Evolutionary conservation across 2,329 filamentous ascomycete genomes (phyloP), one percentile per base, ranked within the genome.

Genomic region (Stemphylium beticola): DNA sequence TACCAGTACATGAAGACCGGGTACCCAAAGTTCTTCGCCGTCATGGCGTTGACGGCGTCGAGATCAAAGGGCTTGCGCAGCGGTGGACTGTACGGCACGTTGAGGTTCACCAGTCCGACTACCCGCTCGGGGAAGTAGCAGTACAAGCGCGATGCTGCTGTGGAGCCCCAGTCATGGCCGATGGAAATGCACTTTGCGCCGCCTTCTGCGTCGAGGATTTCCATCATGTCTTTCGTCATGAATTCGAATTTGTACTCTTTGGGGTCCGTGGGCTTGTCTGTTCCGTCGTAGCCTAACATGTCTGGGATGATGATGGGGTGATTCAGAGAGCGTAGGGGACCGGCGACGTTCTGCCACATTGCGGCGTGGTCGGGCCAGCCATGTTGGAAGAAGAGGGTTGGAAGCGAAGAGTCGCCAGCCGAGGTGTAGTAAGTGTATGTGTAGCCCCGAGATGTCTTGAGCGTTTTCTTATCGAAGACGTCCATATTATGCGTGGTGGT

Each of bases 141-240:
- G 59, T 77, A 80, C 12, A 81, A 54, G 12, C 79, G 73, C 48
- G 77, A 73, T 0, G 76, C 74, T 10, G 78, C 55, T 7, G 49
- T 55, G 14, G 75, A 74, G 34, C 81, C 81, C 80, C 80, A 83
- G 62, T 83, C 81, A 56, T 83, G 81, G 38, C 80, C 81, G 29
- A 82, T 68, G 3, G 77, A 72, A 49, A 82, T 71, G 32, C 61
- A 66, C 42, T n/a, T 63, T 62, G 10, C 44, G 22, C 34, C 55
- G 36, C n/a, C 49, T 49, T 72, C 68, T 10, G 58, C 54, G 41
- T 70, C 64, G 22, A 72, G 54, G 29, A 73, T 67, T 8, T 71
- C 68, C 1, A 60, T 49, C 33, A 71, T 50, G 42, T 72, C 68
- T 20, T 57, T 51, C 14, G 60, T 60, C 61, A 72, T 64, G 15